Base-by-base conservation (phyloP, 768 basidiomycete species). In the Bullera alba region DNA sequence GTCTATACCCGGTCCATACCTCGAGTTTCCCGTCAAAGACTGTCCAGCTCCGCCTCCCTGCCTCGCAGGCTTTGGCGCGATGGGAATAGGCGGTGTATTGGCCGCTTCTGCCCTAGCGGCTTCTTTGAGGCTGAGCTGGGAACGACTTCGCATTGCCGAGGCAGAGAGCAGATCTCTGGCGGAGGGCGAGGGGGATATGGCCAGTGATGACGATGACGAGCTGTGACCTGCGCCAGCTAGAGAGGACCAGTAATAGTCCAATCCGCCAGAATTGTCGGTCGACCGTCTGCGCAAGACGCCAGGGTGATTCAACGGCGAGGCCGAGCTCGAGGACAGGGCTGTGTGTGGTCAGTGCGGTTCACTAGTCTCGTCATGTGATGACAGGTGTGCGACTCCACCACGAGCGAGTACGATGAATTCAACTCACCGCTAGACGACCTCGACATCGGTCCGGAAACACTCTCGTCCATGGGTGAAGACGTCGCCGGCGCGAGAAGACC, bases 241-340 rank as follows among this genome's bases (percentile, higher is more conserved):
- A 5, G 45, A 47, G 4, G 61, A 66, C 50, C 51, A 66, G 46
- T 66, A 66, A 29, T 66, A 62, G 36, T 63, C 64, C 16, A 66
- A 43, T 23, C 61, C 60, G 8, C 58, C 62, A 17, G 61, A 57
- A 6, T 60, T 56, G 28, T 57, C 57, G n/a, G 58, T 60, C 19
- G 63, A 61, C 21, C 56, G 34, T 3, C 64, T 48, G 22, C 48
- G 27, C 15, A 52, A 47, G 7, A 47, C 23, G 22, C 49, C 50
- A 8, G 53, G 53, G 29, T 39, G 60, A 8, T 29, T 6, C 25
- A 46, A 21, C 8, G 53, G 52, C 32, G 48, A 53, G 3, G 54
- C 46, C 19, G 54, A 56, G 4, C 32, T 30, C 8, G 45, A 32
- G 15, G 54, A 56, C 15, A 54, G 46, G 16, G 56, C 56, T 58